These are phyloP conservation scores for Pleurotus cornucopiae DNA, from an alignment of 768 basidiomycete genomes.

Conservation along the genomic window DNA sequence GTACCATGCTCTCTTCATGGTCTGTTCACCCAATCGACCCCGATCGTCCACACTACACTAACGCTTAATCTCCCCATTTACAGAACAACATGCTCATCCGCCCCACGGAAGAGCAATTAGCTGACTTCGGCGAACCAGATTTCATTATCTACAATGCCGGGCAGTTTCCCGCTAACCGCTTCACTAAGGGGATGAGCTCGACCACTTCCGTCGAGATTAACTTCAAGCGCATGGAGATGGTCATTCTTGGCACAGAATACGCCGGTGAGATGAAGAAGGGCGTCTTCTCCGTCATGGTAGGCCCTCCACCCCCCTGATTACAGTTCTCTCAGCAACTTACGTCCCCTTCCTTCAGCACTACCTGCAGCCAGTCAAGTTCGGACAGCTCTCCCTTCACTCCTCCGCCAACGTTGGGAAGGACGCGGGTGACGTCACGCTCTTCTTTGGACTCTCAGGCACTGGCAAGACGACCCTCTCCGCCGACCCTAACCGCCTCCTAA, in stretches of 20 bases:
- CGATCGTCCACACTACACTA: neutral
- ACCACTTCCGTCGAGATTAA: conserved; percentile 99
- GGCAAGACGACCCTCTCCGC: conserved; percentile 99
- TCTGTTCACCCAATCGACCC: conserved; percentile 31
- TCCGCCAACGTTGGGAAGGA: conserved; percentile 94
- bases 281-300: conserved; percentile 77
- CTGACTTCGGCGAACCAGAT: conserved; percentile 94
- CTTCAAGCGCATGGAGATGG: conserved; percentile 99
- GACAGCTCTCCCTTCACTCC: conserved; percentile 95
- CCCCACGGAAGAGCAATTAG: conserved; percentile 91
- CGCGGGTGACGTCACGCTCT: conserved; percentile 90
- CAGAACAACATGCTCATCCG: conserved; percentile 99
- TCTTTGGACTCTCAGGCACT: conserved; percentile 98
- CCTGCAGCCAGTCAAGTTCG: conserved; percentile 97
- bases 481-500: conserved; percentile 88
- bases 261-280: conserved; percentile 99
- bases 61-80: conserved; percentile 11
- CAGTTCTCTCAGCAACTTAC: neutral
- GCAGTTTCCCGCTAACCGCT: conserved; percentile 99
- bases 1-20: conserved; percentile 99
- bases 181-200: conserved; percentile 99
- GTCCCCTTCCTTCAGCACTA: conserved; percentile 61
- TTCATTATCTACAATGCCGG: conserved; percentile 99
- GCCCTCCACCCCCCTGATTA: neutral
- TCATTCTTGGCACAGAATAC: conserved; percentile 97